phyloP scores from a whole-genome alignment of 805 yeast genomes.

The Pichia deserticola region DNA sequence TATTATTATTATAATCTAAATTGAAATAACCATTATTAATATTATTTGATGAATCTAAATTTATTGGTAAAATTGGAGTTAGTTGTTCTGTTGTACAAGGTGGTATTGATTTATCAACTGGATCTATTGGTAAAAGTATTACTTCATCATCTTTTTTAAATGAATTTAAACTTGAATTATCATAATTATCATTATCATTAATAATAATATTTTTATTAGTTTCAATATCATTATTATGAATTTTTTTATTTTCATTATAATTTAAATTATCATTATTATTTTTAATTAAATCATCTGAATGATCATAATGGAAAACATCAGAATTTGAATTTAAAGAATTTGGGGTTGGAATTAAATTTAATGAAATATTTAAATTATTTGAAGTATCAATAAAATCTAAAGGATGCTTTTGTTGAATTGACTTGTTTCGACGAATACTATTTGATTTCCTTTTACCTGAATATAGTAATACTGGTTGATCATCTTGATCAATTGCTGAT shows the following conservation, averaged over 20 bases:
- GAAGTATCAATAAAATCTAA: conserved; percentile 7
- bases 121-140: conserved; percentile 22
- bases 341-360: not conserved
- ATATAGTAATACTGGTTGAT: conserved; percentile 6
- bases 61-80: conserved; percentile 20
- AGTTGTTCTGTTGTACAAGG: conserved; percentile 24
- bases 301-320: no score
- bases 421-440: conserved; percentile 6
- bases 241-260: not conserved
- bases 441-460: not conserved
- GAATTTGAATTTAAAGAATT: not conserved
- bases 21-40: not conserved
- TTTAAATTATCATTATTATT: not conserved
- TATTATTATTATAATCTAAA: no score
- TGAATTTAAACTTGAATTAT: not conserved
- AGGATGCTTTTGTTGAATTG: not conserved
- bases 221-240: not conserved
- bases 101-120: conserved; percentile 21
- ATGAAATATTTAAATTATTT: not conserved
- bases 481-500: not conserved
- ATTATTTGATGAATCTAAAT: conserved; percentile 1
- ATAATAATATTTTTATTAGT: no score
- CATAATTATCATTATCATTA: no score
- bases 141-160: conserved; percentile 9
- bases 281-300: not conserved